phyloP scores from a whole-genome alignment of 495 filamentous ascomycete species.

The Penicillium soppii region DNA sequence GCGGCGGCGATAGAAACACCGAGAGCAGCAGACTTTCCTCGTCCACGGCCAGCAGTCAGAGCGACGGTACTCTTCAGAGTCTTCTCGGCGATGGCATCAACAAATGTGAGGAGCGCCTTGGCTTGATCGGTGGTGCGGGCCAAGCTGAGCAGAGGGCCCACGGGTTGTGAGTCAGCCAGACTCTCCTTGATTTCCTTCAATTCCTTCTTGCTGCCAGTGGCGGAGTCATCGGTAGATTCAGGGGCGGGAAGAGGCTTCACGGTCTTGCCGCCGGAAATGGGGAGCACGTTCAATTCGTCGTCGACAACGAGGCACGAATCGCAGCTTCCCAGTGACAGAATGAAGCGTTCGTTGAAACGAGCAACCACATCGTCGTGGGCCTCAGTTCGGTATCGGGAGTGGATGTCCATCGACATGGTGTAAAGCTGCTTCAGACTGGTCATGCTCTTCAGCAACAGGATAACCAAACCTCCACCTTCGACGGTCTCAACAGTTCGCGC shows the following conservation, averaged over 20 bases:
- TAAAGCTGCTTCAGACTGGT: slow-evolving; percentile 96
- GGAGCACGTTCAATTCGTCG: slow-evolving; percentile 95
- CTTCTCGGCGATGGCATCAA: slow-evolving; percentile 96
- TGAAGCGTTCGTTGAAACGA: slow-evolving; percentile 97
- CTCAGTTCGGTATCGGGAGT: slow-evolving; percentile 94
- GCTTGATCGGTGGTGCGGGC: slow-evolving; percentile 93
- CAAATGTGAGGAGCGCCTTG: slow-evolving; percentile 90
- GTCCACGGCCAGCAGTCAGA: slow-evolving; percentile 88
- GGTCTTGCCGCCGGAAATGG: slow-evolving; percentile 92
- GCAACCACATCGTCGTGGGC: slow-evolving; percentile 94
- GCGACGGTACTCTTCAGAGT: slow-evolving; percentile 91
- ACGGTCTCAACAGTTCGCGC: slow-evolving; percentile 97
- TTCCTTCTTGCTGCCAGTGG: slow-evolving; percentile 68
- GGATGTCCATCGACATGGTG: slow-evolving; percentile 96
- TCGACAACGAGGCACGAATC: slow-evolving; percentile 94
- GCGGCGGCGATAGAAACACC: slow-evolving; percentile 94
- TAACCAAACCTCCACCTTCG: slow-evolving; percentile 89
- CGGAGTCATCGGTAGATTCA: slow-evolving; percentile 63
- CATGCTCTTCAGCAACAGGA: slow-evolving; percentile 94
- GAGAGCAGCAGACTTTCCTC: slow-evolving; percentile 94
- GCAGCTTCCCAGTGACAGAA: slow-evolving; percentile 91
- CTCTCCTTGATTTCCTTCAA: slow-evolving; percentile 85
- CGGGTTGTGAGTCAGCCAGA: slow-evolving; percentile 77
- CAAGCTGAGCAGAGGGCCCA: slow-evolving; percentile 78
- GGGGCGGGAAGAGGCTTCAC: slow-evolving; percentile 79